A percentile compares a stretch with the other conserved stretches of the same genome.
Conservation (phyloP, 768 basidiomycete genomes). For the Paxillus involutus region DNA sequence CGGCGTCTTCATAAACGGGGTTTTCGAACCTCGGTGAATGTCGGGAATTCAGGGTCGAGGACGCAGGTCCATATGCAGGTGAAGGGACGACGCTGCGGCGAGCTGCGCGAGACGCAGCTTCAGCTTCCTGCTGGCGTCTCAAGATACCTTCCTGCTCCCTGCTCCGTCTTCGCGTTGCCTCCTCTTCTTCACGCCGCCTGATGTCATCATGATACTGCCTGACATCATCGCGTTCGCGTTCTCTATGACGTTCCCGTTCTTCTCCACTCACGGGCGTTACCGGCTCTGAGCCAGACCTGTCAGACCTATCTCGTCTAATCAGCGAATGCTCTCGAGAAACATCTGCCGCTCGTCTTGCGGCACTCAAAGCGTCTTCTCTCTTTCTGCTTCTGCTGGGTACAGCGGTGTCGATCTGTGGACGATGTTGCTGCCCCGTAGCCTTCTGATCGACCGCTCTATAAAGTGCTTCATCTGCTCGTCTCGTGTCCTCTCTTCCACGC, state of each 20-base stretch:
- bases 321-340: conserved; percentile 25
- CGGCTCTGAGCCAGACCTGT: conserved; percentile 23
- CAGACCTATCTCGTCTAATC: conserved; percentile 21
- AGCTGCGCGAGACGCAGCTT: conserved; percentile 46
- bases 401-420: conserved; percentile 29
- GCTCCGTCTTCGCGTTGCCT: conserved; percentile 40
- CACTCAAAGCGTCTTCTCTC: conserved; percentile 30
- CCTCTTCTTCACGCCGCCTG: conserved; percentile 48
- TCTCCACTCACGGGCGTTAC: conserved; percentile 28
- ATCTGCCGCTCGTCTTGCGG: conserved; percentile 24
- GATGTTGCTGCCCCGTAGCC: conserved; percentile 16
- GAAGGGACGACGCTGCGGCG: conserved; percentile 36
- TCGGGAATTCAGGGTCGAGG: conserved; percentile 34
- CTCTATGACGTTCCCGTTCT: conserved; percentile 26
- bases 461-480: conserved; percentile 34
- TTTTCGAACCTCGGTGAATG: conserved; percentile 33
- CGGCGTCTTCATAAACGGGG: conserved; percentile 28
- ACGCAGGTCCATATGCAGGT: conserved; percentile 25
- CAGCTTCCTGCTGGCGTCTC: conserved; percentile 59
- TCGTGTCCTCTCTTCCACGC: conserved; percentile 38
- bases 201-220: conserved; percentile 44
- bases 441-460: conserved; percentile 26
- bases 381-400: conserved; percentile 18
- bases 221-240: conserved; percentile 27
- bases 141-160: conserved; percentile 58